Evolutionary conservation across 2,329 filamentous ascomycete species (phyloP).

Genomic region (Daldinia sp.): DNA sequence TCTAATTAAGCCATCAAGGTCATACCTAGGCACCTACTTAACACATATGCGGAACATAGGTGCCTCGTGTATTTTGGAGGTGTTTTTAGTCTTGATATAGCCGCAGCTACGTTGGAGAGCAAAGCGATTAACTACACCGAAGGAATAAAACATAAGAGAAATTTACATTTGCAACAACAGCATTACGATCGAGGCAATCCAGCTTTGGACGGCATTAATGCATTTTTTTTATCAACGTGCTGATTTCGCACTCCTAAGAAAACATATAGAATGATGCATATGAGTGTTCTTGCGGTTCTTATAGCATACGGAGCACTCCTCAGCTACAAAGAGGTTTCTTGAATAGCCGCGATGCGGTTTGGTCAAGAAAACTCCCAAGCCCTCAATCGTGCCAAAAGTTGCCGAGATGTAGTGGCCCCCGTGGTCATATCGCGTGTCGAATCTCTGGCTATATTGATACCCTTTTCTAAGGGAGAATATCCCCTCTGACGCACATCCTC

Average conservation of each 20-base stretch:
- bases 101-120: not conserved
- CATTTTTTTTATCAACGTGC: slow-evolving; percentile 38
- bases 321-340: slow-evolving; percentile 27
- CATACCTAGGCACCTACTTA: not conserved
- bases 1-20: not conserved
- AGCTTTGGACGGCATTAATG: slow-evolving; percentile 30
- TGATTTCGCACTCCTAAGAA: slow-evolving; percentile 37
- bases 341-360: slow-evolving; percentile 19
- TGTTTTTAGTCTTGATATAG: too few species aligned
- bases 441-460: slow-evolving; percentile 25
- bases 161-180: not conserved
- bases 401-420: slow-evolving; percentile 8
- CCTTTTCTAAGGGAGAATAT: slow-evolving; percentile 20
- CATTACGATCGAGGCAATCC: not conserved
- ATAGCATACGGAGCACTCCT: slow-evolving; percentile 27
- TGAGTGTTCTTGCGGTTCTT: slow-evolving; percentile 24
- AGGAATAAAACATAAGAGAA: not conserved
- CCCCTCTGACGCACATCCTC: slow-evolving; percentile 9
- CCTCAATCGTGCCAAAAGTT: slow-evolving; percentile 8
- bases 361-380: slow-evolving; percentile 8
- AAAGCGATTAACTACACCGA: not conserved
- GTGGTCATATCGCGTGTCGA: slow-evolving; percentile 34
- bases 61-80: not conserved
- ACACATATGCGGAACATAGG: not conserved
- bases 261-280: slow-evolving; percentile 34